Evolutionary conservation across 1,284 basidiomycete genomes (phyloP).

Genomic region (Rhodotorula mucilaginosa): DNA sequence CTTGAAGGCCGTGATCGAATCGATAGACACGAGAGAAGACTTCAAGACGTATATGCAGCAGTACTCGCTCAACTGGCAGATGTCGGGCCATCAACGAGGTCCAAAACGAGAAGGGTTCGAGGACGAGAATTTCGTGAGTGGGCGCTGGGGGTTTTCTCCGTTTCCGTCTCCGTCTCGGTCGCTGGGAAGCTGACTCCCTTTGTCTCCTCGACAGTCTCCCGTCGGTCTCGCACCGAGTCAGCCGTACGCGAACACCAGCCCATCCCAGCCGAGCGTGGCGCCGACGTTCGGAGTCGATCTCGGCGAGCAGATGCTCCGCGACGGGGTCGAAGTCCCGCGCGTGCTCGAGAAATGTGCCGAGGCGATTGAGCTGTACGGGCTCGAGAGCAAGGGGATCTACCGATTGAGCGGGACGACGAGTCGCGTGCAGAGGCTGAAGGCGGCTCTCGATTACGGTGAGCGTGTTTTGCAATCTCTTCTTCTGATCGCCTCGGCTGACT

Average conservation of each 20-base stretch:
- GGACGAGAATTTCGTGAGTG: constrained; percentile 48
- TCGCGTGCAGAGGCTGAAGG: constrained; percentile 79
- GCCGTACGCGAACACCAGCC: no score
- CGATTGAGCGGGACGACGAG: constrained; percentile 87
- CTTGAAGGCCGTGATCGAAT: constrained; percentile 79
- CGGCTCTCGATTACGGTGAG: constrained; percentile 76
- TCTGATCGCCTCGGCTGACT: neutral
- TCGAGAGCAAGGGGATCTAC: constrained; percentile 86
- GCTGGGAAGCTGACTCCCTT: no score
- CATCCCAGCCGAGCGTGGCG: neutral
- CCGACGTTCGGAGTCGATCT: constrained; percentile 89
- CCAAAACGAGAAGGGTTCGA: constrained; percentile 49
- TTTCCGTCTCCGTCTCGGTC: no score
- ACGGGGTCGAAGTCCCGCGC: constrained; percentile 81
- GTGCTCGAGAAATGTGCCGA: constrained; percentile 86
- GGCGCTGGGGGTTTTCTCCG: no score
- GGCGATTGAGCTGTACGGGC: constrained; percentile 85
- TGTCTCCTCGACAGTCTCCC: no score
- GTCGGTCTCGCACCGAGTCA: no score
- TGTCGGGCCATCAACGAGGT: constrained; percentile 51
- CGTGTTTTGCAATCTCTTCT: no score
- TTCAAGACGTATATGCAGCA: constrained; percentile 98
- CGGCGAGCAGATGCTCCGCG: constrained; percentile 83
- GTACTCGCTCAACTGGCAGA: constrained; percentile 76
- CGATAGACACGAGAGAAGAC: constrained; percentile 89